Evolutionary conservation across 495 filamentous ascomycete species (phyloP), one percentile per base, ranked within the genome.

Genomic region (Aspergillus bridgeri): DNA sequence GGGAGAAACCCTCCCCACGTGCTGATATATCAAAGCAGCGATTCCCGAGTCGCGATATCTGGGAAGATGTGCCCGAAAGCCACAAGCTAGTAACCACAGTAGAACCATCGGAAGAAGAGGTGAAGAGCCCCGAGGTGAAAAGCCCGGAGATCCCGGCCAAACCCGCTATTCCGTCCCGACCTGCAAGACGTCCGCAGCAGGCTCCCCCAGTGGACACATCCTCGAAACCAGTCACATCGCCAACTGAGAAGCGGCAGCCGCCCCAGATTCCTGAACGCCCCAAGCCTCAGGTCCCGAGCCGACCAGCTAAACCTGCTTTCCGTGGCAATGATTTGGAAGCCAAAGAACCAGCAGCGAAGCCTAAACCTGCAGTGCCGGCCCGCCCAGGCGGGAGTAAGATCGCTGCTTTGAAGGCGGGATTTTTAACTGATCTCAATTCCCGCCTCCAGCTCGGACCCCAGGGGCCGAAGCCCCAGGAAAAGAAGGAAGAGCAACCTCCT

Each of bases 31-130:
- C 83, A 64, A 81, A 84, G 54, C 88, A 89, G 33, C 83, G 92
- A 6, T 99, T 99, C 68, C 94, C 94, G 5, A 96, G 92, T 67
- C 85, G 84, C 38, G 94, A 99, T 73, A 88, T 98, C 46, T 99
- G 94, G 94, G 94, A 99, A 75, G 94, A 99, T 67, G 84, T 84
- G 0, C 93, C 94, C 4, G 89, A 94, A 60, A 91, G 88, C 63
- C 82, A 90, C 47, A 80, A 88, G 54, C 81, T 95, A 24, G 84
- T 88, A 58, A 92, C 94, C 11, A 93, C 89, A 4, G 86, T 98
- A 22, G 83, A 81, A 48, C 85, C 90, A 43, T 65, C 74, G 13
- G 72, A 79, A 15, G 78, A 81, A 5, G 76, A 81, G 33, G 33
- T 11, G 9, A 38, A 15, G 33, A 15, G 33, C 17, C 33, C 33